Base-by-base conservation (phyloP, 768 basidiomycete genomes). In the Cyclocybe aegerita region DNA sequence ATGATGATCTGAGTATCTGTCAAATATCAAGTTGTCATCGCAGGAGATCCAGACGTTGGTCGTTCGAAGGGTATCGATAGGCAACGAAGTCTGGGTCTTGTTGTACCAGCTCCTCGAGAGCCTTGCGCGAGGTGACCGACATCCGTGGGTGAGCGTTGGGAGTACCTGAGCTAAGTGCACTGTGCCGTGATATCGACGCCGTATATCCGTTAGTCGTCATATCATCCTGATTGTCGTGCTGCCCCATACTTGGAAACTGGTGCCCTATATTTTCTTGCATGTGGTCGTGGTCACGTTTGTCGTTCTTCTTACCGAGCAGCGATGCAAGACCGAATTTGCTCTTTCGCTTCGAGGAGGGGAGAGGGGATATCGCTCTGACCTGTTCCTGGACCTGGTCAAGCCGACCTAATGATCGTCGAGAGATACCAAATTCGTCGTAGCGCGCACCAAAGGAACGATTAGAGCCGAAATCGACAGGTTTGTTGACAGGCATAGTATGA, bases 31-130 rank as follows among this genome's bases (percentile, higher is more conserved):
- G 44, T 39, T 48, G 53, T 56, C 56, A 68, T 55, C 65, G 80
- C 49, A 87, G 60, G 37, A 88, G 72, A 62, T 85, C 83, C 55
- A 87, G 60, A 35, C 78, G 81, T 58, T 88, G 85, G 57, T 88
- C 85, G 55, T 76, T 80, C 10, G 90, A 91, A 6, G 91, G 91
- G 66, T 93, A 93, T 36, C 90, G 82, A 64, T 93, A 92, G 3
- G 90, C 88, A 52, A 93, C 83, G 61, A 93, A 93, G 12, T 92
- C 88, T 3, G 80, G 68, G 64, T 91, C 90, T 67, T 89, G 91
- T n/a, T 85, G 78, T n/a, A 93, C 88, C 15, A 90, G 75, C 58
- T 86, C 82, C 58, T 89, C 88, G 48, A 90, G 74, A 41, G 82
- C 82, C 71, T 83, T 90, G 49, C 85, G 79, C 12, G 86, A 84